Evolutionary conservation across 23 red algal genomes (phyloP).

Genomic region (Porphyridium purpureum): DNA sequence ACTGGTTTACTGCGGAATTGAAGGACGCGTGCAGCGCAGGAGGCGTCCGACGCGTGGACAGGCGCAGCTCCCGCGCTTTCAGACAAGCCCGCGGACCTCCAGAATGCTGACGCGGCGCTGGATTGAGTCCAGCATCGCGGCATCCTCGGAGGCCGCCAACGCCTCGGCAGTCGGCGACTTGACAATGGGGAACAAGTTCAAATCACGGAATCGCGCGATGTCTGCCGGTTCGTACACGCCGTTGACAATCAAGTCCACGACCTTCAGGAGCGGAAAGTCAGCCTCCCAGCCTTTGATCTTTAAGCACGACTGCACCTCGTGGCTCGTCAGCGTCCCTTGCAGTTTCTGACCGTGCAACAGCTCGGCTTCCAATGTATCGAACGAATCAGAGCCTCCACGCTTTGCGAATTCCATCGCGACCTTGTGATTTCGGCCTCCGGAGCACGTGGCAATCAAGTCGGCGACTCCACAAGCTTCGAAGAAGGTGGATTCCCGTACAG

Average conservation of each 20-base stretch:
- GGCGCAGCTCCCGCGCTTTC: no score
- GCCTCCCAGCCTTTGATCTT: slow-evolving; percentile 30
- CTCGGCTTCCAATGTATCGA: slow-evolving; percentile 62
- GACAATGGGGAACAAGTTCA: no score
- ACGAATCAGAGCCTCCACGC: slow-evolving; percentile 18
- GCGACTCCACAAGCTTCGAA: slow-evolving; percentile 71
- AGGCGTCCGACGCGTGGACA: no score
- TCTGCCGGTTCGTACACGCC: no score
- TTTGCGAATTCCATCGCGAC: slow-evolving; percentile 51
- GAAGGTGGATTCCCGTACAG: slow-evolving; percentile 44
- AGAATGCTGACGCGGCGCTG: no score
- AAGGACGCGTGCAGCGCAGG: no score
- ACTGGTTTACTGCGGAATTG: no score
- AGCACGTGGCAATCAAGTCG: slow-evolving; percentile 88
- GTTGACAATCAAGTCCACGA: slow-evolving; percentile 64
- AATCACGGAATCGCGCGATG: no score
- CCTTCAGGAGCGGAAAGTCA: slow-evolving; percentile 54
- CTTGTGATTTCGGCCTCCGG: slow-evolving; percentile 66
- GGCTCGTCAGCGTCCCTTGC: slow-evolving; percentile 68
- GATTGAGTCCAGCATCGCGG: no score
- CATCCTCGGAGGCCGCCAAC: no score
- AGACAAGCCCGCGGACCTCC: no score
- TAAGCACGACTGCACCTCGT: slow-evolving; percentile 65
- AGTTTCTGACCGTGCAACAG: slow-evolving; percentile 87
- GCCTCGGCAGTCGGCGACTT: no score